These are phyloP conservation scores for Lentinula novae-zelandiae DNA, from an alignment of 1,284 basidiomycete genomes.

Conservation along the genomic window DNA sequence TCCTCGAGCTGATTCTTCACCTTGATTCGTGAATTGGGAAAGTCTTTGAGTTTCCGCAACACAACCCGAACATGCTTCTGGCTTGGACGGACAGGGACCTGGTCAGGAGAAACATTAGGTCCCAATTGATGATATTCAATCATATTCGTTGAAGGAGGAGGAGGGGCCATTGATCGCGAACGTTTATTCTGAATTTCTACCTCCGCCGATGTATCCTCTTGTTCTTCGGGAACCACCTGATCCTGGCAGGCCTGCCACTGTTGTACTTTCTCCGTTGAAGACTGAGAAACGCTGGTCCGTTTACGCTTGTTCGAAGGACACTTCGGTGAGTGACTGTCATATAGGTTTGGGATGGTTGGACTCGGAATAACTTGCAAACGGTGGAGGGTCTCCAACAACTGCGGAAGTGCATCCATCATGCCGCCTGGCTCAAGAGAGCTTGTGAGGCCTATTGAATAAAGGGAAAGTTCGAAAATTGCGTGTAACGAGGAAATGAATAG, in stretches of 20 bases:
- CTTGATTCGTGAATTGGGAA: background rate
- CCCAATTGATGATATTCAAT: background rate
- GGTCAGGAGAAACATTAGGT: no score
- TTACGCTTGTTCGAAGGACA: background rate
- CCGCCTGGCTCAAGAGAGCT: background rate
- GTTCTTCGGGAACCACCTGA: background rate
- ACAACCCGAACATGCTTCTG: constrained; percentile 7
- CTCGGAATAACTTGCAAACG: background rate
- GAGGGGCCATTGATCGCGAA: background rate
- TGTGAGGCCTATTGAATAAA: background rate
- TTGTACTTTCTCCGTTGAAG: background rate
- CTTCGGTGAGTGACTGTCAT: background rate
- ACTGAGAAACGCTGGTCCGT: background rate
- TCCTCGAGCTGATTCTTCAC: background rate
- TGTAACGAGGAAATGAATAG: background rate
- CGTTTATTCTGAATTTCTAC: constrained; percentile 5
- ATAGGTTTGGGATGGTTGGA: background rate
- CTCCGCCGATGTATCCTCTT: background rate
- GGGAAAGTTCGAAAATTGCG: background rate
- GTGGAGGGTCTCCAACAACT: background rate
- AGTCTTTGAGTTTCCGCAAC: background rate
- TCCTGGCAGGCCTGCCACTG: background rate
- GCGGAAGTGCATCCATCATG: background rate
- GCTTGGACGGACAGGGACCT: background rate
- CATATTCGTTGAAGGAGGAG: background rate